phyloP scores from a whole-genome alignment of 805 yeast species.

The Ogataea methylovora region DNA sequence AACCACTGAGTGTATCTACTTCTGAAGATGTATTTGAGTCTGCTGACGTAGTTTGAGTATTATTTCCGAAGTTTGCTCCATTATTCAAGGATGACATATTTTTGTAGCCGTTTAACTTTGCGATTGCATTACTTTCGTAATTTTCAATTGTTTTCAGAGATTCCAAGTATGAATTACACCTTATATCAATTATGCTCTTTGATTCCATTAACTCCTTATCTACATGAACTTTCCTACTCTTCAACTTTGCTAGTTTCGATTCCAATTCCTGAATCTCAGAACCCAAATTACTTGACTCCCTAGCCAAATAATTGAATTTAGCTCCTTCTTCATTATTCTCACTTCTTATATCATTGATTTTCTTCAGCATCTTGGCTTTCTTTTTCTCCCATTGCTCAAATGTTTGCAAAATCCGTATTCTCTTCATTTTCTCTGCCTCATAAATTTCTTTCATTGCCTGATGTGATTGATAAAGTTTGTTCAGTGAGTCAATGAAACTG shows the following conservation, averaged over 20 bases:
- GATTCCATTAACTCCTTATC: slow-evolving; percentile 35
- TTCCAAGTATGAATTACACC: slow-evolving; percentile 35
- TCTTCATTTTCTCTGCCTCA: slow-evolving; percentile 26
- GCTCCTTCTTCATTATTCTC: slow-evolving; percentile 33
- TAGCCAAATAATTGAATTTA: slow-evolving; percentile 29
- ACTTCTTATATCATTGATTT: slow-evolving; percentile 32
- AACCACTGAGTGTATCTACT: too few relatives aligned
- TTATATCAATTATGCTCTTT: slow-evolving; percentile 43
- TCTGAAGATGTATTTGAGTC: too few relatives aligned
- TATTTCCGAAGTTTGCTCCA: too few relatives aligned
- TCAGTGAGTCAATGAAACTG: slow-evolving; percentile 20
- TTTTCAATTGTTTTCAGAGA: slow-evolving; percentile 17
- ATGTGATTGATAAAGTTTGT: slow-evolving; percentile 33
- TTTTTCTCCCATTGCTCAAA: slow-evolving; percentile 35
- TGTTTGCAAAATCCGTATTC: slow-evolving; percentile 18
- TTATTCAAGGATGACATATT: slow-evolving; percentile 4
- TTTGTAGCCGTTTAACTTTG: slow-evolving; percentile 8
- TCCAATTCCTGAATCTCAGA: slow-evolving; percentile 33
- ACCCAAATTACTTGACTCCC: slow-evolving; percentile 26
- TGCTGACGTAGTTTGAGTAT: too few relatives aligned
- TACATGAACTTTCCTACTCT: slow-evolving; percentile 26
- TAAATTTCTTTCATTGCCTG: slow-evolving; percentile 41
- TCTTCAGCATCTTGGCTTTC: slow-evolving; percentile 25
- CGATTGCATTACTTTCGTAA: slow-evolving; percentile 9
- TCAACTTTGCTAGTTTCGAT: slow-evolving; percentile 21